Base-by-base conservation (phyloP, 2,329 filamentous ascomycete species). In the Fusarium denticulatum region DNA sequence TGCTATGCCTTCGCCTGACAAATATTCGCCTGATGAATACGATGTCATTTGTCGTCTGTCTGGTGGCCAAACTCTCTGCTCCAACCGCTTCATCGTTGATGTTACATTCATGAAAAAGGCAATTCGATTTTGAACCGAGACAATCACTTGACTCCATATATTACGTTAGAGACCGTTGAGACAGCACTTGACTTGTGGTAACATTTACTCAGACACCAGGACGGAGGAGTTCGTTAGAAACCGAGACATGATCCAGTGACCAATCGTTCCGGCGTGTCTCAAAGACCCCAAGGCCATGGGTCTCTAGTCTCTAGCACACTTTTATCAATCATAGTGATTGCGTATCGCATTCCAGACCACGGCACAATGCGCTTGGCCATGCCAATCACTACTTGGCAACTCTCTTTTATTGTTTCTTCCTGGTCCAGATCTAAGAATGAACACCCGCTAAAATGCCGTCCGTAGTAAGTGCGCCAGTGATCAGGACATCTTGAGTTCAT, bases 261-360 rank as follows among this genome's bases (percentile, higher is more conserved):
- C 43, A 40, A 15, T 16, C 46, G 28, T 43, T 70, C 57, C 30
- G 40, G 37, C n/a, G 13, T 59, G 52, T 61, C 57, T 53, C 34
- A 52, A 49, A 36, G 37, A 47, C 64, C 61, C 50, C 59, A 12
- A 52, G 30, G 34, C 42, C 34, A 50, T 69, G 63, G 59, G 62
- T 42, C 52, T 45, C 43, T 49, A 52, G 58, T 60, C 45, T 62
- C 30, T 55, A 60, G 60, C 63, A 71, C 49, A 39, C 55, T 40
- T 40, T 57, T 46, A 43, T 58, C 24, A 39, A 60, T 67, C 67
- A 59, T 34, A 42, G 22, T 71, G 40, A 47, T 69, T 49, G 47
- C 45, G 52, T 60, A 65, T 65, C 37, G 60, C 75, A 78, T 78
- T 78, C 76, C 75, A 67, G 68, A 76, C 62, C 61, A 70, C 36